Evolutionary conservation across 768 basidiomycete species (phyloP).

Genomic region (Mycena rebaudengoi): DNA sequence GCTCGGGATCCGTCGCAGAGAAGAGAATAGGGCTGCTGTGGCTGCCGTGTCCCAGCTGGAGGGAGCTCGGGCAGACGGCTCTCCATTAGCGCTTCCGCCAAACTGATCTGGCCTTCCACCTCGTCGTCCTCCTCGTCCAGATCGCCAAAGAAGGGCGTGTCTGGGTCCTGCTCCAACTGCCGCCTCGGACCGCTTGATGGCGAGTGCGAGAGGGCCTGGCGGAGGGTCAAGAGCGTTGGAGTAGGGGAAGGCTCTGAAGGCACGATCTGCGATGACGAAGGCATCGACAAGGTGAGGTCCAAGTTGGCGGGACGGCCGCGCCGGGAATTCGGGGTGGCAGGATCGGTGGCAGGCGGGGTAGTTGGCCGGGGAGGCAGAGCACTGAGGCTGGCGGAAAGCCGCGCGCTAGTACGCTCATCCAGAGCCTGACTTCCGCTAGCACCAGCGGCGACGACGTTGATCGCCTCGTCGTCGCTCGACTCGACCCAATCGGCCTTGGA

Average conservation of each 20-base stretch:
- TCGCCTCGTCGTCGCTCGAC: slow-evolving; percentile 88
- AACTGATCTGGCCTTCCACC: slow-evolving; percentile 70
- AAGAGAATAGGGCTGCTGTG: slow-evolving; percentile 78
- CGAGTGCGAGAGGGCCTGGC: slow-evolving; percentile 66
- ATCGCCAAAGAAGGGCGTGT: slow-evolving; percentile 51
- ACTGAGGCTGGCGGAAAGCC: slow-evolving; percentile 44
- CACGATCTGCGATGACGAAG: slow-evolving; percentile 36
- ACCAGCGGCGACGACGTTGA: slow-evolving; percentile 82
- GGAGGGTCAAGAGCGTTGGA: slow-evolving; percentile 69
- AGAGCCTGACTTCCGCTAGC: slow-evolving; percentile 82
- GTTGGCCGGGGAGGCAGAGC: slow-evolving; percentile 39
- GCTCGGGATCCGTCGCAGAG: slow-evolving; percentile 52
- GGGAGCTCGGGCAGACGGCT: slow-evolving; percentile 81
- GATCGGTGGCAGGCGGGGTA: slow-evolving; percentile 29
- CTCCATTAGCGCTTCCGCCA: slow-evolving; percentile 79
- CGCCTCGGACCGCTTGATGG: slow-evolving; percentile 39
- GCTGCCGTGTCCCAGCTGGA: slow-evolving; percentile 68
- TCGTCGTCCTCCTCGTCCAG: slow-evolving; percentile 71
- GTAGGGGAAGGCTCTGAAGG: slow-evolving; percentile 65
- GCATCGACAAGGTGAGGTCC: slow-evolving; percentile 60
- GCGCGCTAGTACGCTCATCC: slow-evolving; percentile 83
- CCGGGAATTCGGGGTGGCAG: slow-evolving; percentile 39
- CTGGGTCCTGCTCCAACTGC: slow-evolving; percentile 40
- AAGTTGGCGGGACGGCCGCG: slow-evolving; percentile 74
- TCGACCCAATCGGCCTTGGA: slow-evolving; percentile 77